Evolutionary conservation across 2,329 filamentous ascomycete genomes (phyloP).

Genomic region (Fusarium sarcochroum): DNA sequence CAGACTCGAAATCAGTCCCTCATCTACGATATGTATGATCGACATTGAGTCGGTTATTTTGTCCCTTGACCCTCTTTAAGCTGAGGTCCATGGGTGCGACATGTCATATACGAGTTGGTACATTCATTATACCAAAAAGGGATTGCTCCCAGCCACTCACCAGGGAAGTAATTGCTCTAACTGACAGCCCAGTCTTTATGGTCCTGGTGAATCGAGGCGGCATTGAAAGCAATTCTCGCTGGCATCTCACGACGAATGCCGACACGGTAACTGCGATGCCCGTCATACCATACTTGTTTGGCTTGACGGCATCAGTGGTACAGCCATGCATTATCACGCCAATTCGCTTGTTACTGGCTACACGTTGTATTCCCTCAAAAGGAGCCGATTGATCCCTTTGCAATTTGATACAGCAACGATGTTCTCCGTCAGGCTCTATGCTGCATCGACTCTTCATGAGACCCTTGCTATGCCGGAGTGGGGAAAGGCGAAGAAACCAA

Average conservation of each 20-base stretch:
- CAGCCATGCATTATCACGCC: constrained; percentile 18
- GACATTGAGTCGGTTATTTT: neutral
- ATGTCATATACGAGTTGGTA: constrained; percentile 9
- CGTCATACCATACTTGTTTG: constrained; percentile 6
- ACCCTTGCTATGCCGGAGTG: constrained; percentile 1
- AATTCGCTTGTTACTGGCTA: constrained; percentile 29
- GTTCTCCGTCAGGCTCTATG: neutral
- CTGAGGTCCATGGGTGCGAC: neutral
- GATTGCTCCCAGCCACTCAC: neutral
- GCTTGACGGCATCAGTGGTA: neutral
- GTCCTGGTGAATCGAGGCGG: neutral
- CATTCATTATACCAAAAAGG: neutral
- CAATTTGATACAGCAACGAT: constrained; percentile 1
- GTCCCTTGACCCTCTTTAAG: neutral
- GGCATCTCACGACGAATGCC: constrained; percentile 20
- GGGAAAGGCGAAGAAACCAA: neutral
- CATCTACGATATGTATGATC: neutral
- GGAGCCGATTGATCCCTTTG: constrained; percentile 1
- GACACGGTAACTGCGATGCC: constrained; percentile 15
- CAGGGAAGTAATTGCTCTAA: neutral
- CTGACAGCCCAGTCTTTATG: constrained; percentile 10
- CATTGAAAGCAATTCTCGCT: neutral
- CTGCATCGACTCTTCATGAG: too few species aligned
- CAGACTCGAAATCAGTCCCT: neutral
- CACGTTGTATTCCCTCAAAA: constrained; percentile 16